phyloP scores from a whole-genome alignment of 2,329 filamentous ascomycete genomes.

The Claviceps arundinis region DNA sequence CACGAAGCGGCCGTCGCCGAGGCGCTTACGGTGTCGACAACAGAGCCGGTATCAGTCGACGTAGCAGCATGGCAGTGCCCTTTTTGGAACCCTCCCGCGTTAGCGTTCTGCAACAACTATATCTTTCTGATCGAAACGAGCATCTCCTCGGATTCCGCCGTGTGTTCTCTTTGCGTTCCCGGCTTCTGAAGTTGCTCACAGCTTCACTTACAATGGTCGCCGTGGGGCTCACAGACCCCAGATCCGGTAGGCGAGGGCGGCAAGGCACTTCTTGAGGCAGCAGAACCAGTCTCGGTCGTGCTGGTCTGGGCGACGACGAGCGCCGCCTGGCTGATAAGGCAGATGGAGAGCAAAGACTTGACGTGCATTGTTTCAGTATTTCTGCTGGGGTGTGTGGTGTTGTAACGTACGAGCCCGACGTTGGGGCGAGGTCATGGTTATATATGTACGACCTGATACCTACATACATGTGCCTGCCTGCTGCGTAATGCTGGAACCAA shows the following conservation, averaged over 20 bases:
- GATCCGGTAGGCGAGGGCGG: constrained; percentile 10
- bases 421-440: too few relatives aligned
- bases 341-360: constrained; percentile 7
- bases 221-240: constrained; percentile 8
- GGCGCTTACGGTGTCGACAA: not conserved
- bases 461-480: too few relatives aligned
- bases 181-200: not conserved
- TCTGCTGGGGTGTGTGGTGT: not conserved
- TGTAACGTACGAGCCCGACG: too few relatives aligned
- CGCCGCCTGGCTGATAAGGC: constrained; percentile 7
- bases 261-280: constrained; percentile 2
- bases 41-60: not conserved
- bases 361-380: constrained; percentile 4
- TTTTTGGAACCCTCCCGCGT: not conserved
- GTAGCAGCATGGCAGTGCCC: constrained; percentile 8
- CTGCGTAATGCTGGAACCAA: too few relatives aligned
- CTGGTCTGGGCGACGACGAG: constrained; percentile 4
- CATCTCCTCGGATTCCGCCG: too few relatives aligned
- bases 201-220: constrained; percentile 8
- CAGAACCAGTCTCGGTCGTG: not conserved
- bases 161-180: too few relatives aligned
- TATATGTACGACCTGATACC: too few relatives aligned
- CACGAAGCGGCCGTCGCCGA: constrained; percentile 2
- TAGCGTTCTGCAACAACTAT: not conserved
- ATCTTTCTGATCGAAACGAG: too few relatives aligned